Evolutionary conservation across 768 basidiomycete genomes (phyloP), one percentile per base, ranked within the genome.

Genomic region (Dacryopinax primogenitus): DNA sequence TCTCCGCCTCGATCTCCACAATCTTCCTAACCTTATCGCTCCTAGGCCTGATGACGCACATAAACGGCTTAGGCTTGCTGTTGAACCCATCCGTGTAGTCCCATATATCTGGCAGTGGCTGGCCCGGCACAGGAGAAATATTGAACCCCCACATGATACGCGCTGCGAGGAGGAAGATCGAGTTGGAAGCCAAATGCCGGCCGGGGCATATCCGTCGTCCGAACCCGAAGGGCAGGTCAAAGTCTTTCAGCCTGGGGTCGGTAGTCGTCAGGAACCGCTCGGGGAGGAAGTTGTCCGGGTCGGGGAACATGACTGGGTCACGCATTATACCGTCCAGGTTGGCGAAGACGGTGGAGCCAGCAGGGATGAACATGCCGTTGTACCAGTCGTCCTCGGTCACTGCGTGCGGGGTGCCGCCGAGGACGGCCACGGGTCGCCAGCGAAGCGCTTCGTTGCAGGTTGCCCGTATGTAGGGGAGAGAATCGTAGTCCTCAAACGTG

Each of bases 391-490:
- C 62, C 21, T 30, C 23, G 12, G 37, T 37, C 15, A 44, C 39
- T 9, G 33, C 65, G 39, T 66, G 62, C 3, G 41, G 28, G 18
- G 26, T 62, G 16, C 33, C 34, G 21, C 62, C 34, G 34, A 63
- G 65, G 21, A 62, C 58, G 67, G 67, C 15, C 34, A 34, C 23
- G 68, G 67, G 1, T 7, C 58, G 3, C 64, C 58, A 28, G 69
- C 66, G 7, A 34, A 69, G 64, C 26, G 16, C 73, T 78, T 75
- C 73, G 9, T 69, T 70, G 33, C 72, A 65, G 28, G 73, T 6
- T 1, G 68, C 73, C 51, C 70, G 70, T n/a, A 75, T 12, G 67
- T 75, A 75, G 0, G 73, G 73, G 4, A 75, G 65, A 23, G 68
- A 70, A 0, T 61, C 44, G 3, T 71, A 68, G 62, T 75, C 73